Conservation (phyloP, 2,329 filamentous ascomycete species). For the Polytolypa hystricis region DNA sequence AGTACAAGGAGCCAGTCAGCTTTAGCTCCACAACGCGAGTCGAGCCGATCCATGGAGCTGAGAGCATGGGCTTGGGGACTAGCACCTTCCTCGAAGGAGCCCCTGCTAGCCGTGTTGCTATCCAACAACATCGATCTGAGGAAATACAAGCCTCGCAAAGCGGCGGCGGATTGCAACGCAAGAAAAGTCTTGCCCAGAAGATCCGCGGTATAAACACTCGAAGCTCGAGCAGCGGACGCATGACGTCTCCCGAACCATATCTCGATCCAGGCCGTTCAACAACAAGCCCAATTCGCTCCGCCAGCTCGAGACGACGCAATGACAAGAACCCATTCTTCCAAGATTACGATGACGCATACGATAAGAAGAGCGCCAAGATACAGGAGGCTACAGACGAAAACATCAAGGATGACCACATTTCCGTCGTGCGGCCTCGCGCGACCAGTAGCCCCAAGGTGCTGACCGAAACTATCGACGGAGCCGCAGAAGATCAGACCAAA, state of each 20-base stretch:
- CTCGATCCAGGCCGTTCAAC: slow-evolving; percentile 14
- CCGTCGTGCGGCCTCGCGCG: slow-evolving; percentile 30
- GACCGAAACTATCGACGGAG: slow-evolving; percentile 13
- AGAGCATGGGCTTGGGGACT: slow-evolving; percentile 75
- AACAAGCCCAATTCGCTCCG: slow-evolving; percentile 20
- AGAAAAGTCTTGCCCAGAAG: slow-evolving; percentile 89
- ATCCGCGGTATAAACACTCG: slow-evolving; percentile 71
- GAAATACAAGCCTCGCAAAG: slow-evolving; percentile 34
- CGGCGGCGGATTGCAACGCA: slow-evolving; percentile 60
- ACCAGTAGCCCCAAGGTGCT: slow-evolving; percentile 50
- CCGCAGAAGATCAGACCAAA: slow-evolving; percentile 6
- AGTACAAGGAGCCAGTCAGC: slow-evolving; percentile 26
- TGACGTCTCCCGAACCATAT: slow-evolving; percentile 44
- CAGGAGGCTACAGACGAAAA: slow-evolving; percentile 37
- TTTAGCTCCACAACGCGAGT: slow-evolving; percentile 60
- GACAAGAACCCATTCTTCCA: slow-evolving; percentile 67
- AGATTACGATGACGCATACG: slow-evolving; percentile 61
- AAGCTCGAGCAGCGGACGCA: slow-evolving; percentile 44
- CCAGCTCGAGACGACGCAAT: slow-evolving; percentile 25
- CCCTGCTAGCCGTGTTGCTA: slow-evolving; percentile 69
- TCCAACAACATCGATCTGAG: slow-evolving; percentile 64
- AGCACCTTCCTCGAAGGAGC: slow-evolving; percentile 94
- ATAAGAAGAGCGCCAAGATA: slow-evolving; percentile 52
- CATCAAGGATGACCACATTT: slow-evolving; percentile 9
- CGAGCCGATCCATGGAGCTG: slow-evolving; percentile 70